Evolutionary conservation across 441 rosid species (phyloP), one percentile per base, ranked within the genome.

Genomic region (Pelargonium cotyledonis): DNA sequence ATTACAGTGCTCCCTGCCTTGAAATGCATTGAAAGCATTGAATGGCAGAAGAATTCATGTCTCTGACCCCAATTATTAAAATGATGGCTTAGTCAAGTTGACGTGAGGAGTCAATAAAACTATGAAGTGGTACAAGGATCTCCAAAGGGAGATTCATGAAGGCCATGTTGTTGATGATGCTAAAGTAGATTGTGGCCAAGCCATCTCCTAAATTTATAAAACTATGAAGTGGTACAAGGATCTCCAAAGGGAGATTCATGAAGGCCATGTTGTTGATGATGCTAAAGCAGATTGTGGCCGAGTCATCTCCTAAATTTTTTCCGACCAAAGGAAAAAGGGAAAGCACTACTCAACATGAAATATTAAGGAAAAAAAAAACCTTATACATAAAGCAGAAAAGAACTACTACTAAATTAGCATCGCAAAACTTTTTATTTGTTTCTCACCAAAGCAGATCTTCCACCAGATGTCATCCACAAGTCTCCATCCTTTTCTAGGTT

Each of bases 401-500:
- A 49, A 43, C 38, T 31, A 74, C 23, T 65, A 49, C 38, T 62
- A 69, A 69, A 60, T 19, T 40, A 69, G 65, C 49, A 57, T 60
- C 53, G 60, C 19, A 18, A 15, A 58, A 69, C 19, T 44, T 64
- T 46, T 44, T 68, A 70, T 57, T 67, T 63, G 65, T 57, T 58
- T 70, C 97, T 89, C 78, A 94, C 98, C 98, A 95, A 70, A 68
- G 72, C 70, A 58, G 89, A 76, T 83, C 77, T 85, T 77, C 85
- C 93, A 72, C 96, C 83, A 76, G 77, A 79, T 79, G 92, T 72
- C 91, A 89, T 95, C 98, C 97, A 95, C 65, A 85, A 76, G 73
- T 87, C 85, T 23, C 73, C 81, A 71, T 89, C 93, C 65, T 80
- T 84, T 62, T 76, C 83, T 40, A 78, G 69, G 68, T 70, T 63